Percentiles rank a stretch among this genome's conserved stretches.
phyloP scores from a whole-genome alignment of 106 monocot genomes.

The Dioscorea dumetorum region DNA sequence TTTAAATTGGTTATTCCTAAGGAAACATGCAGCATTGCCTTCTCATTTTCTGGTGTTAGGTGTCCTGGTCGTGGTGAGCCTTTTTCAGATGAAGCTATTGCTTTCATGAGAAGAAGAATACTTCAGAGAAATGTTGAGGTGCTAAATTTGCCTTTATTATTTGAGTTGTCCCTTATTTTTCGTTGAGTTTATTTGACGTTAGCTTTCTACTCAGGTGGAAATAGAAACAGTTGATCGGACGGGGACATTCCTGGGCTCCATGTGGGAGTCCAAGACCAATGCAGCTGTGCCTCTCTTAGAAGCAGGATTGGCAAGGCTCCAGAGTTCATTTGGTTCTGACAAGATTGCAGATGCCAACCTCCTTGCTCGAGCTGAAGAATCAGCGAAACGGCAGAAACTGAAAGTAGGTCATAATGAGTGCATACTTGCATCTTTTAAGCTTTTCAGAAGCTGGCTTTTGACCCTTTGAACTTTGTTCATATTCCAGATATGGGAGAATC shows the following conservation, averaged over 20 bases:
- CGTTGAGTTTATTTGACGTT: not conserved
- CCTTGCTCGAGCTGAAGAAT: conserved; percentile 76
- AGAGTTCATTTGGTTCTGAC: conserved; percentile 73
- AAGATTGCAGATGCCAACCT: conserved; percentile 75
- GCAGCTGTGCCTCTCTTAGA: conserved; percentile 61
- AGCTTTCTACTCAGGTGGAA: conserved; percentile 50
- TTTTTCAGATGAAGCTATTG: conserved; percentile 88
- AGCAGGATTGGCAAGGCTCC: conserved; percentile 90
- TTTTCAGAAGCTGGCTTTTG: not conserved
- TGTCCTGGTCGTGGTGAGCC: conserved; percentile 85
- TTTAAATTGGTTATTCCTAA: conserved; percentile 87
- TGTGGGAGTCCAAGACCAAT: conserved; percentile 87
- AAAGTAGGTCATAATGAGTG: conserved; percentile 41
- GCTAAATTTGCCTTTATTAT: not conserved
- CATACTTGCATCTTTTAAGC: not conserved
- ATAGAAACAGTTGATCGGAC: conserved; percentile 81
- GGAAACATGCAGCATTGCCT: conserved; percentile 96
- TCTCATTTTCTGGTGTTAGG: conserved; percentile 88
- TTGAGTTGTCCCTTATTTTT: not conserved
- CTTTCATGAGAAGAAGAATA: conserved; percentile 90
- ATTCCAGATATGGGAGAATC: conserved; percentile 87
- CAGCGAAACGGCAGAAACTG: conserved; percentile 72
- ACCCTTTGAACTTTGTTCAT: not conserved
- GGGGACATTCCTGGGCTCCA: conserved; percentile 90
- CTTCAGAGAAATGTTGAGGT: conserved; percentile 98